Conservation (phyloP, 768 basidiomycete species). For the Heimioporus sp. region DNA sequence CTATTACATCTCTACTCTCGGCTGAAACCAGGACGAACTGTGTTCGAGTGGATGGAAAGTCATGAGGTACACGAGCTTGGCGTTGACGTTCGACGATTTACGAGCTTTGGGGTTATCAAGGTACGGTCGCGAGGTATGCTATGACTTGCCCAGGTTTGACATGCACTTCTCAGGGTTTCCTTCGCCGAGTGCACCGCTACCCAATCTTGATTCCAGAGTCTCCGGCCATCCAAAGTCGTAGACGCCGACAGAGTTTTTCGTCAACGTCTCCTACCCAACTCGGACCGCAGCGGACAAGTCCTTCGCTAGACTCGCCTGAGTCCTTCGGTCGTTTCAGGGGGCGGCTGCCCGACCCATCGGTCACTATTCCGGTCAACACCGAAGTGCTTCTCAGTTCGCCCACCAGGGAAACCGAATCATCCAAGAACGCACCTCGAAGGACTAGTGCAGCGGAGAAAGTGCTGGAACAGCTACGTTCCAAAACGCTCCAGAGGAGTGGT, state of each 20-base stretch:
- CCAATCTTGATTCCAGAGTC: slow-evolving; percentile 63
- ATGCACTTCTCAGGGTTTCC: slow-evolving; percentile 63
- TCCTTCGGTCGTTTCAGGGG: slow-evolving; percentile 17
- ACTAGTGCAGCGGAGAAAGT: slow-evolving; percentile 69
- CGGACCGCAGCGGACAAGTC: slow-evolving; percentile 8
- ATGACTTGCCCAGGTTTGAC: background rate
- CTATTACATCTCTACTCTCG: slow-evolving; percentile 86
- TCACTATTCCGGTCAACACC: slow-evolving; percentile 14
- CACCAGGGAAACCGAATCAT: slow-evolving; percentile 34
- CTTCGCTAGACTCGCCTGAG: slow-evolving; percentile 12
- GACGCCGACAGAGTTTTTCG: slow-evolving; percentile 31
- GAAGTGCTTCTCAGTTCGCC: slow-evolving; percentile 27
- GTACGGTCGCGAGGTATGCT: slow-evolving; percentile 34
- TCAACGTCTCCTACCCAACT: slow-evolving; percentile 13
- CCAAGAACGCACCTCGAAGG: slow-evolving; percentile 37
- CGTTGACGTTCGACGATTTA: slow-evolving; percentile 91
- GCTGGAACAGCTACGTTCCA: slow-evolving; percentile 59
- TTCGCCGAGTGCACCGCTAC: slow-evolving; percentile 91
- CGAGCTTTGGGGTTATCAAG: slow-evolving; percentile 97
- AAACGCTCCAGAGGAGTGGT: slow-evolving; percentile 50
- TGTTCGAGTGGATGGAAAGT: slow-evolving; percentile 85
- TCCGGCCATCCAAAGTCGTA: slow-evolving; percentile 20
- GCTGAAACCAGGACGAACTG: slow-evolving; percentile 76
- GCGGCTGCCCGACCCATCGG: slow-evolving; percentile 19
- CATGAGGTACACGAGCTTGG: slow-evolving; percentile 68